Conservation (phyloP, 768 basidiomycete species). For the Calocera cornea region DNA sequence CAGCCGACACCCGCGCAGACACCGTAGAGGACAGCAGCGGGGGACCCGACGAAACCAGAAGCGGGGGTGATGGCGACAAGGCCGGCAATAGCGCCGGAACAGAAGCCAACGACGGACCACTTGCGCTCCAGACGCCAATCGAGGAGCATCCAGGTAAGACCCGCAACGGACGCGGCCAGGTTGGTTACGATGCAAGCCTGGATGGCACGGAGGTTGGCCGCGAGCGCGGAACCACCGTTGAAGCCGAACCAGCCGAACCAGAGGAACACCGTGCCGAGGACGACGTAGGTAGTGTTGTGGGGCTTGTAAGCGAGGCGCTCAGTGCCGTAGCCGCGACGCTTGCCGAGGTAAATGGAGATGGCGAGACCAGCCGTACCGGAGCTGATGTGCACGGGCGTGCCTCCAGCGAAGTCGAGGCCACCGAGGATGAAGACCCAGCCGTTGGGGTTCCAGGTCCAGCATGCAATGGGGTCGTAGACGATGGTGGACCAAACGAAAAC, state of each 20-base stretch:
- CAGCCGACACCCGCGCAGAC: conserved; percentile 69
- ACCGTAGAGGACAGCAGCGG: conserved; percentile 71
- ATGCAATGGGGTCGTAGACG: conserved; percentile 88
- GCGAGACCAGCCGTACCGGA: conserved; percentile 86
- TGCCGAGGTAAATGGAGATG: conserved; percentile 68
- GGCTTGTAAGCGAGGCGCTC: conserved; percentile 85
- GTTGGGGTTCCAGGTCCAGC: conserved; percentile 88
- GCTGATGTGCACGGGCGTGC: conserved; percentile 92
- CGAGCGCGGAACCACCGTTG: conserved; percentile 84
- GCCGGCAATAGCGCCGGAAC: conserved; percentile 84
- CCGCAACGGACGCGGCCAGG: conserved; percentile 76
- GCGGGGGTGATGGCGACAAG: conserved; percentile 83
- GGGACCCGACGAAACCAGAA: conserved; percentile 67
- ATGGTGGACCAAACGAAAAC: conserved; percentile 80
- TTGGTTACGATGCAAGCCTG: conserved; percentile 91
- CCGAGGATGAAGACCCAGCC: conserved; percentile 67
- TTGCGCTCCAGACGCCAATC: conserved; percentile 89
- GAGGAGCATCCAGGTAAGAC: conserved; percentile 71
- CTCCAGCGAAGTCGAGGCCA: conserved; percentile 85
- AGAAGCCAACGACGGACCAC: conserved; percentile 89
- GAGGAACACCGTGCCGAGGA: conserved; percentile 84
- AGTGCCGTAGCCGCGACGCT: conserved; percentile 82
- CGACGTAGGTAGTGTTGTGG: conserved; percentile 82
- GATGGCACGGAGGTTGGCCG: conserved; percentile 75
- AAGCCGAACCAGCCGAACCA: conserved; percentile 61